Percentiles rank a stretch among this genome's conserved stretches.
Evolutionary conservation across 75 land plant genomes (phyloP).

Genomic region (Selaginella moellendorffii): DNA sequence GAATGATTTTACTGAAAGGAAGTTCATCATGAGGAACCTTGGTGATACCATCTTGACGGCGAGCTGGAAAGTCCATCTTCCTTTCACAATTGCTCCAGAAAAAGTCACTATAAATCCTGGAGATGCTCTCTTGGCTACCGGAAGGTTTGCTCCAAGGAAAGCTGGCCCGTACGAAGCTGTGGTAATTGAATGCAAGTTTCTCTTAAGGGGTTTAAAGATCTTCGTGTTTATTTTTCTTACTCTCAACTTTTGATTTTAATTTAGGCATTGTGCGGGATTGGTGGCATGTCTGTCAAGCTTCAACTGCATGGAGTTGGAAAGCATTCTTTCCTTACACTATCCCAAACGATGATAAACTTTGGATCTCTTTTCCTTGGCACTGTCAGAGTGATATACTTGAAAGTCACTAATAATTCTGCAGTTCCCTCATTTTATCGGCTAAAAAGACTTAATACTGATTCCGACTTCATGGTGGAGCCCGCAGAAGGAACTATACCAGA

Average conservation of each 20-base stretch:
- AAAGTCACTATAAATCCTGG: constrained; percentile 13
- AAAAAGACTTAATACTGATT: background rate
- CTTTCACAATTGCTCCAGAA: constrained; percentile 18
- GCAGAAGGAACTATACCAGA: background rate
- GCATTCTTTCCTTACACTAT: background rate
- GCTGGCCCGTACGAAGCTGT: constrained; percentile 19
- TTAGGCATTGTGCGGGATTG: background rate
- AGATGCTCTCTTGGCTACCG: constrained; percentile 11
- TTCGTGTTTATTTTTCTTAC: too few species aligned
- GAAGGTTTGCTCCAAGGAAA: constrained; percentile 23
- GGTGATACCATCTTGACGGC: constrained; percentile 13
- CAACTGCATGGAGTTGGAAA: background rate
- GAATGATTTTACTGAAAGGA: constrained; percentile 15
- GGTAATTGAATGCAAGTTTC: constrained; percentile 16
- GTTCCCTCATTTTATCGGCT: background rate
- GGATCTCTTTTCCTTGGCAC: background rate
- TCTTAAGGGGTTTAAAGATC: too few species aligned
- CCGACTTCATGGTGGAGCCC: background rate
- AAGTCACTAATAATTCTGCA: background rate
- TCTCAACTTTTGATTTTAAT: background rate
- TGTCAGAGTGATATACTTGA: background rate
- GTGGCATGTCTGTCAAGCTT: background rate
- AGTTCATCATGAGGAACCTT: constrained; percentile 17
- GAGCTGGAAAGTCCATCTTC: constrained; percentile 20
- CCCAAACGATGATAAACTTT: background rate